A percentile compares a stretch with the other conserved stretches of the same genome.
Evolutionary conservation across 805 yeast species (phyloP).

Genomic region (Blastobotrys peoriensis): DNA sequence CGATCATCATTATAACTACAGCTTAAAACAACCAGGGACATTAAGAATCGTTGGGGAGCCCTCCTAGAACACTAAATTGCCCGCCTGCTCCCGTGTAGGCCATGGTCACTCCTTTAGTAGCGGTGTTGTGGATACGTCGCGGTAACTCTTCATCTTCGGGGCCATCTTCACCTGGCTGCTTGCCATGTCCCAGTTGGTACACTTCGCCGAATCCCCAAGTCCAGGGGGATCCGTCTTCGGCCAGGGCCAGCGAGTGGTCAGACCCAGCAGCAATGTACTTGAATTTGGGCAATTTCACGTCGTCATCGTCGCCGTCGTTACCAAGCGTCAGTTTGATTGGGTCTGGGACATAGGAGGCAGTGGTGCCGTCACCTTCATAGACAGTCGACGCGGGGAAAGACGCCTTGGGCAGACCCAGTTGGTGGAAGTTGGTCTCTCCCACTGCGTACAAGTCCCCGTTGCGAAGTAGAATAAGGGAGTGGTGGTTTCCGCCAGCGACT

Average conservation of each 20-base stretch:
- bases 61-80: conserved; percentile 88
- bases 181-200: conserved; percentile 90
- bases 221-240: conserved; percentile 71
- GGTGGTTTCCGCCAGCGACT: conserved; percentile 94
- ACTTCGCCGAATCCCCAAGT: conserved; percentile 99
- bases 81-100: conserved; percentile 87
- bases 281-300: conserved; percentile 35
- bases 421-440: conserved; percentile 93
- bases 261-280: conserved; percentile 73
- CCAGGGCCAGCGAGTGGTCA: conserved; percentile 83
- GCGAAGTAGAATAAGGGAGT: conserved; percentile 66
- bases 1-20: no score
- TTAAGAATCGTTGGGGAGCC: no score
- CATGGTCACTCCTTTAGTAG: conserved; percentile 76
- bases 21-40: no score
- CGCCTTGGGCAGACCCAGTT: conserved; percentile 69
- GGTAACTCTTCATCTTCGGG: conserved; percentile 85
- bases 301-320: conserved; percentile 24
- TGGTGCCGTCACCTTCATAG: conserved; percentile 70
- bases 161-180: conserved; percentile 73
- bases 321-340: conserved; percentile 61
- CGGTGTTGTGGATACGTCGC: conserved; percentile 87
- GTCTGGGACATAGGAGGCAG: conserved; percentile 71
- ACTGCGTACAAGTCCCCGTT: conserved; percentile 74
- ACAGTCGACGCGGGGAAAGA: conserved; percentile 68